Percentiles rank a stretch among this genome's conserved stretches.
Evolutionary conservation across 2,329 filamentous ascomycete genomes (phyloP).

Genomic region (Blumeriella jaapii): DNA sequence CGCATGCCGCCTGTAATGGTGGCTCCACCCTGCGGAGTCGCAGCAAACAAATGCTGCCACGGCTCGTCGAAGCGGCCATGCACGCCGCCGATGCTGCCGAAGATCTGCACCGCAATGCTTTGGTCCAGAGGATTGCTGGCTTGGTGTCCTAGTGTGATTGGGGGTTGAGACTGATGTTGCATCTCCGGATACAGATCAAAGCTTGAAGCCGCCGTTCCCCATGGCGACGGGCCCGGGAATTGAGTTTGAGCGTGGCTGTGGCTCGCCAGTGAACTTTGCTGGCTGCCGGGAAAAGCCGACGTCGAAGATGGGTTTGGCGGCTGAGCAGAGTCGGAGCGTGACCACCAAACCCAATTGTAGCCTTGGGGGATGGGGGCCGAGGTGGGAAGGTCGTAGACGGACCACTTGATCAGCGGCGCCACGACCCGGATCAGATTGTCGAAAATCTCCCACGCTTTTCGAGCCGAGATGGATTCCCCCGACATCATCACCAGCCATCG

Average conservation of each 20-base stretch:
- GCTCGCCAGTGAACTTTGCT: slow-evolving; percentile 1
- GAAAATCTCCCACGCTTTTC: slow-evolving; percentile 23
- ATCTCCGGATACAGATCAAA: neutral
- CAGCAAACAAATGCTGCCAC: slow-evolving; percentile 12
- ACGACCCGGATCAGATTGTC: slow-evolving; percentile 17
- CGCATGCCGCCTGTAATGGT: neutral
- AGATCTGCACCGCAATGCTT: slow-evolving; percentile 10
- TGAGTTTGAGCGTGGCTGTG: neutral
- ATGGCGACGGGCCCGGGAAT: neutral
- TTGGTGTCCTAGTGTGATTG: neutral
- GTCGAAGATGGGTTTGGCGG: too few relatives aligned
- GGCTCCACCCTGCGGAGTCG: neutral
- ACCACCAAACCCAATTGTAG: slow-evolving; percentile 10
- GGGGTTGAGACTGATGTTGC: neutral
- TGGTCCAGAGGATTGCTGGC: slow-evolving; percentile 12
- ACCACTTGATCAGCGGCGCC: slow-evolving; percentile 12
- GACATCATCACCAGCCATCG: slow-evolving; percentile 18
- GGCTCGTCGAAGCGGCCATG: slow-evolving; percentile 20
- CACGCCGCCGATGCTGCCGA: slow-evolving; percentile 12
- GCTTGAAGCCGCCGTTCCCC: too few relatives aligned
- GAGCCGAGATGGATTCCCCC: slow-evolving; percentile 15
- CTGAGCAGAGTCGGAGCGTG: too few relatives aligned
- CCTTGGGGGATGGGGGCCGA: slow-evolving; percentile 16
- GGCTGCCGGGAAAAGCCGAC: neutral
- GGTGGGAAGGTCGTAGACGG: slow-evolving; percentile 14